Conservation (phyloP, 768 basidiomycete species). For the Suillus alpinus region DNA sequence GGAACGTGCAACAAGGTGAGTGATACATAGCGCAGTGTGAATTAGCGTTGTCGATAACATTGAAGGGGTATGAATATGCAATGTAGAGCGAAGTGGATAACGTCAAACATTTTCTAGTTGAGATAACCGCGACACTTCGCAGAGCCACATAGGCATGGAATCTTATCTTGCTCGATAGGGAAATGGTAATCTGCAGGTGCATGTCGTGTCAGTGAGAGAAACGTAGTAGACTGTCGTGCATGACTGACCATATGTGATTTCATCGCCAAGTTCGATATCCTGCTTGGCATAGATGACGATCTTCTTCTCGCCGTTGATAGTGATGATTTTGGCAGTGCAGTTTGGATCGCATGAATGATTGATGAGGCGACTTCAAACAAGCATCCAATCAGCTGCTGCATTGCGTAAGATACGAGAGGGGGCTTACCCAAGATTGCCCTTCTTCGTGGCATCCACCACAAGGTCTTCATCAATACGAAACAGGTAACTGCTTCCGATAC, state of each 20-base stretch:
- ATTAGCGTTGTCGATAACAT: conserved; percentile 14
- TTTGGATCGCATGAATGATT: conserved; percentile 99
- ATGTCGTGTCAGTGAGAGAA: conserved; percentile 1
- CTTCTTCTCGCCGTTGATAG: conserved; percentile 91
- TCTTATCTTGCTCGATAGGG: conserved; percentile 98
- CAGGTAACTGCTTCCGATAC: conserved; percentile 96
- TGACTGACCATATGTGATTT: conserved; percentile 91
- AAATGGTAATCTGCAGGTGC: conserved; percentile 86
- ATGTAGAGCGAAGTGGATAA: conserved; percentile 5
- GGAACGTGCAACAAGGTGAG: conserved; percentile 23
- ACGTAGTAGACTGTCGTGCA: background rate
- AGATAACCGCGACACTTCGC: conserved; percentile 91
- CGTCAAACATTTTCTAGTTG: conserved; percentile 60
- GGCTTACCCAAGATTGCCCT: conserved; percentile 94
- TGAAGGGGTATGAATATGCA: conserved; percentile 9
- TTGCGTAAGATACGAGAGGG: background rate
- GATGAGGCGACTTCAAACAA: conserved; percentile 74
- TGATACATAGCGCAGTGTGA: conserved; percentile 31
- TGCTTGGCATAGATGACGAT: conserved; percentile 99
- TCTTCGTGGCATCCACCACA: conserved; percentile 98
- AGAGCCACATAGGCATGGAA: conserved; percentile 89
- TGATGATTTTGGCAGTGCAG: conserved; percentile 88
- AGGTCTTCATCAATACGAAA: conserved; percentile 98
- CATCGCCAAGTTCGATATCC: conserved; percentile 93
- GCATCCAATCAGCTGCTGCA: conserved; percentile 11